phyloP scores from a whole-genome alignment of 306 rosid species.

The Aeschynomene evenia region DNA sequence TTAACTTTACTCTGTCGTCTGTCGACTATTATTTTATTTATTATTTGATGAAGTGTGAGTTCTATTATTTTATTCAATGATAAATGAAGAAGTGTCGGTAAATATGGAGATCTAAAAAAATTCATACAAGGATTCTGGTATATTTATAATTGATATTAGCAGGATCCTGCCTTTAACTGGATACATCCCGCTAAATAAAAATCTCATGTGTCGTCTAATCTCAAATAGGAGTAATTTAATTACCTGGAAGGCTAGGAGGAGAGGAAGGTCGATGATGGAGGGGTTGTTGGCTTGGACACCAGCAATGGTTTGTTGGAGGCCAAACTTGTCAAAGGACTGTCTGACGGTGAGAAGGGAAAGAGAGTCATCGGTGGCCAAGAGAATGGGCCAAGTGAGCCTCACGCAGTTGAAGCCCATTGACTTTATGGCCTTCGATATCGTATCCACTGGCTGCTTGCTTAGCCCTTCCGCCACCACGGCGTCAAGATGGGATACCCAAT shows the following conservation, averaged over 20 bases:
- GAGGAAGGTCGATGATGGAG: conserved; percentile 64
- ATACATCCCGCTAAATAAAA: too few species aligned
- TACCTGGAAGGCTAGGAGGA: conserved; percentile 74
- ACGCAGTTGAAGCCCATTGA: conserved; percentile 90
- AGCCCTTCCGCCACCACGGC: conserved; percentile 81
- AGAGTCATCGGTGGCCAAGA: conserved; percentile 55
- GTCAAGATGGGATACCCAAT: conserved; percentile 86
- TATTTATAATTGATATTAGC: too few species aligned
- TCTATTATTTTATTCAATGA: too few species aligned
- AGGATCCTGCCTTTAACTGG: too few species aligned
- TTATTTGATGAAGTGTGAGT: too few species aligned
- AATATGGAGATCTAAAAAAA: too few species aligned
- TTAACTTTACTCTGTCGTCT: too few species aligned
- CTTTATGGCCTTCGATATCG: conserved; percentile 46
- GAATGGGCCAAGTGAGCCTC: conserved; percentile 84
- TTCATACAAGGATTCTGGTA: too few species aligned
- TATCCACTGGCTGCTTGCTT: conserved; percentile 69
- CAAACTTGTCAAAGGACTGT: conserved; percentile 55
- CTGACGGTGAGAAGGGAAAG: conserved; percentile 65
- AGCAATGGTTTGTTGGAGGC: conserved; percentile 41
- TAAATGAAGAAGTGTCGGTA: too few species aligned
- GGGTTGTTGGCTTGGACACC: conserved; percentile 77
- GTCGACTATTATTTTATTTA: too few species aligned
- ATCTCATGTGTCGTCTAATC: too few species aligned
- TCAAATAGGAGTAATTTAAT: too few species aligned